Conservation (phyloP, 2,329 filamentous ascomycete species). For the Cadophora sp. region DNA sequence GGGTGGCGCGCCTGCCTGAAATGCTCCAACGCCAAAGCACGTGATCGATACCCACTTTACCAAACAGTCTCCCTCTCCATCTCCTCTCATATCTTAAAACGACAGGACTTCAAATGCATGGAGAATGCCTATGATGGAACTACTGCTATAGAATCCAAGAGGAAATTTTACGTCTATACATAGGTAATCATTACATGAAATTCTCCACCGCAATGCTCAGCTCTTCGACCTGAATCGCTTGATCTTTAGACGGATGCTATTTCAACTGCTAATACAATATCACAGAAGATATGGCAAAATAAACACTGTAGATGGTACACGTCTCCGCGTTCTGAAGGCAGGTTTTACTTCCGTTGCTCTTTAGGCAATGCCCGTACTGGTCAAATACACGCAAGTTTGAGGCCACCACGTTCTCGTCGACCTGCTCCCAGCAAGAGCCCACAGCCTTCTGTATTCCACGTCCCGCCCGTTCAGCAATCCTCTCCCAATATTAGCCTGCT, state of each 20-base stretch:
- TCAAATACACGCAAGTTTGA: not conserved
- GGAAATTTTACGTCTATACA: too few species aligned
- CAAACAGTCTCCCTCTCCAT: too few species aligned
- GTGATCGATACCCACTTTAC: not conserved
- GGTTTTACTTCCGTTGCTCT: not conserved
- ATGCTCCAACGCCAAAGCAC: constrained; percentile 4
- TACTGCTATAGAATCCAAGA: too few species aligned
- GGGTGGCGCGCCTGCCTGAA: not conserved
- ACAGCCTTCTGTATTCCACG: not conserved
- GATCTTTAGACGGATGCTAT: too few species aligned
- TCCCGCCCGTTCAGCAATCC: not conserved
- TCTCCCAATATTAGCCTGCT: not conserved
- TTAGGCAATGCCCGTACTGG: not conserved
- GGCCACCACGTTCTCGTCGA: not conserved
- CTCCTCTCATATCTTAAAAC: too few species aligned
- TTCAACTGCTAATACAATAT: not conserved
- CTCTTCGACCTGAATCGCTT: too few species aligned
- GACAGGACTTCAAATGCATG: too few species aligned
- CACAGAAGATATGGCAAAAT: not conserved
- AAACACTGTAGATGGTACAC: not conserved
- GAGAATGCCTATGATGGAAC: too few species aligned
- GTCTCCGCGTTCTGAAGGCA: not conserved
- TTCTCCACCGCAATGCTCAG: too few species aligned
- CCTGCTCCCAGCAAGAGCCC: not conserved
- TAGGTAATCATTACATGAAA: too few species aligned